These are phyloP conservation scores for Penicillium sp. DNA, from an alignment of 2,329 filamentous ascomycete species.

Conservation along the genomic window DNA sequence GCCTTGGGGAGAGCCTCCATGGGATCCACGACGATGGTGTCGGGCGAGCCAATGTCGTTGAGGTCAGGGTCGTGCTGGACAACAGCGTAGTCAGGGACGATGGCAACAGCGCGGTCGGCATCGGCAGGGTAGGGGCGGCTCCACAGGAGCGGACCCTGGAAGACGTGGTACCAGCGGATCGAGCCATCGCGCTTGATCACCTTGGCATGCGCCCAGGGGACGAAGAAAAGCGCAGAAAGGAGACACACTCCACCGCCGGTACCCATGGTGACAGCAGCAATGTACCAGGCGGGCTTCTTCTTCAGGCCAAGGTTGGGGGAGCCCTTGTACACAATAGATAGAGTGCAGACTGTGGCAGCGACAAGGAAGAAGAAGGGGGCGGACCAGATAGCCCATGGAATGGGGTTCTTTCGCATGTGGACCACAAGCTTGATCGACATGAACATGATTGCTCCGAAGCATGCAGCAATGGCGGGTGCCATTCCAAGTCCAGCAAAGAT, in stretches of 20 bases:
- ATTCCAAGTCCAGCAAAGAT: conserved; percentile 69
- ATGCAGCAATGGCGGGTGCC: conserved; percentile 69
- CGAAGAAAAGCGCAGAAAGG: conserved; percentile 71
- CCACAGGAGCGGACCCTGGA: conserved; percentile 68
- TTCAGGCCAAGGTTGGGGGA: conserved; percentile 69
- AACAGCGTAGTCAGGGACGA: conserved; percentile 77
- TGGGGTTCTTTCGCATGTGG: conserved; percentile 71
- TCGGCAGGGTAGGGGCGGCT: conserved; percentile 61
- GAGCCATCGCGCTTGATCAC: conserved; percentile 71
- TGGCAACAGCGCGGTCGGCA: conserved; percentile 53
- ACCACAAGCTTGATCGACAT: conserved; percentile 74
- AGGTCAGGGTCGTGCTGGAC: conserved; percentile 59
- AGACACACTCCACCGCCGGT: conserved; percentile 64
- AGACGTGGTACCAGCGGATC: conserved; percentile 66
- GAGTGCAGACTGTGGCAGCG: conserved; percentile 73
- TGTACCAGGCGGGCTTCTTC: conserved; percentile 66
- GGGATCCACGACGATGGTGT: conserved; percentile 36
- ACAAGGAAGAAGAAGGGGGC: conserved; percentile 79
- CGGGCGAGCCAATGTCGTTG: conserved; percentile 6
- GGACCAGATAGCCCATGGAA: conserved; percentile 73
- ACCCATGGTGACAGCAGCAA: conserved; percentile 70
- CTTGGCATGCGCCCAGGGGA: conserved; percentile 69
- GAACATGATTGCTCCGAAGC: conserved; percentile 72
- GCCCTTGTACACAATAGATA: conserved; percentile 82
- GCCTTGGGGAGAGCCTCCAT: conserved; percentile 39